Conservation (phyloP, 2,329 filamentous ascomycete species). For the Blastomyces silverae region DNA sequence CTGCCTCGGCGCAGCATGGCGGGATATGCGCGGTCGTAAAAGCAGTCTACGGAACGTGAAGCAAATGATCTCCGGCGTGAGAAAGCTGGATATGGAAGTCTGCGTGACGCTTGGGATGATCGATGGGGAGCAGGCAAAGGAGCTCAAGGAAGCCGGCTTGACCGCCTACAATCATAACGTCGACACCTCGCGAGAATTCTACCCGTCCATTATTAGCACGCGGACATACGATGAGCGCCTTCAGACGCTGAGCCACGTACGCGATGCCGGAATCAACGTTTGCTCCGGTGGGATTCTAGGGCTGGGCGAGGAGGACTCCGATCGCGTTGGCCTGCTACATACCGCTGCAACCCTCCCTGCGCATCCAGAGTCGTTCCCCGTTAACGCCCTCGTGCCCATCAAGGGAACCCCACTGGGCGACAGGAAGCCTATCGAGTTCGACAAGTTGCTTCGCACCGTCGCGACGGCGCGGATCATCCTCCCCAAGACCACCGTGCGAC, state of each 20-base stretch:
- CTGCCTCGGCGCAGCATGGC: constrained; percentile 92
- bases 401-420: constrained; percentile 81
- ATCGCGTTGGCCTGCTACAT: constrained; percentile 76
- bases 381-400: constrained; percentile 86
- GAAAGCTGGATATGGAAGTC: constrained; percentile 76
- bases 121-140: constrained; percentile 68
- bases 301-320: constrained; percentile 68
- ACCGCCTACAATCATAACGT: constrained; percentile 95
- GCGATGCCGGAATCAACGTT: constrained; percentile 80
- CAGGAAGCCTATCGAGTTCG: constrained; percentile 64
- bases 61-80: constrained; percentile 75
- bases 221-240: constrained; percentile 81
- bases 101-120: constrained; percentile 96
- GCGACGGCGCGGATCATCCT: constrained; percentile 77
- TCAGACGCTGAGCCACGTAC: constrained; percentile 69
- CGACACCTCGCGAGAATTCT: constrained; percentile 83
- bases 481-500: constrained; percentile 76
- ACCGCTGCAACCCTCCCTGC: constrained; percentile 72
- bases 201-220: constrained; percentile 78
- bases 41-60: constrained; percentile 76
- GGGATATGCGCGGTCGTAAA: constrained; percentile 88
- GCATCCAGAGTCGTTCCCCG: constrained; percentile 85
- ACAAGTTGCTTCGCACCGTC: constrained; percentile 72
- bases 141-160: constrained; percentile 74
- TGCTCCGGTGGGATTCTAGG: constrained; percentile 86